Evolutionary conservation across 2,329 filamentous ascomycete genomes (phyloP).

Genomic region (Colletotrichum tofieldiae): DNA sequence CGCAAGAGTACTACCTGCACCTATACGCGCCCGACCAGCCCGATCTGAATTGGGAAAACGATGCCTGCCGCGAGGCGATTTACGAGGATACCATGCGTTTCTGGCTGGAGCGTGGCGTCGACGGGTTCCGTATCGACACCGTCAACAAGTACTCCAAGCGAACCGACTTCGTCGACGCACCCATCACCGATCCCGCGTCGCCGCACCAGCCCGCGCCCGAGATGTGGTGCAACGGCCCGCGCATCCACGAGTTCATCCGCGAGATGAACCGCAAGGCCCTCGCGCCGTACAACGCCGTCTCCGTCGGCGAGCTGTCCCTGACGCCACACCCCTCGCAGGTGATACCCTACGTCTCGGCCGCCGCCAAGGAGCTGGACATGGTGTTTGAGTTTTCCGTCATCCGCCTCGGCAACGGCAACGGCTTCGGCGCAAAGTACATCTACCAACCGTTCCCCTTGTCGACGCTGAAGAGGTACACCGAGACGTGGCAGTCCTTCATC

Average conservation of each 20-base stretch:
- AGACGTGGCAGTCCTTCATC: slow-evolving; percentile 66
- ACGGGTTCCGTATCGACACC: slow-evolving; percentile 78
- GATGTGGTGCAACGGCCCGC: slow-evolving; percentile 73
- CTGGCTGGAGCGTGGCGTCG: slow-evolving; percentile 79
- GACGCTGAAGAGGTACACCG: slow-evolving; percentile 60
- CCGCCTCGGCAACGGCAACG: slow-evolving; percentile 66
- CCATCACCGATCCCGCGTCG: slow-evolving; percentile 57
- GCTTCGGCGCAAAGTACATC: slow-evolving; percentile 62
- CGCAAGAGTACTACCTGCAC: slow-evolving; percentile 69
- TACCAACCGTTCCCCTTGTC: slow-evolving; percentile 65
- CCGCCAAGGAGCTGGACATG: slow-evolving; percentile 72
- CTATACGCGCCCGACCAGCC: slow-evolving; percentile 81
- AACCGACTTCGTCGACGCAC: slow-evolving; percentile 69
- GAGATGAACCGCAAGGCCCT: slow-evolving; percentile 72
- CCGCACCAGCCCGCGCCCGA: slow-evolving; percentile 61
- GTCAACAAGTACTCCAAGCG: slow-evolving; percentile 79
- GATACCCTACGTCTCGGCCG: slow-evolving; percentile 68
- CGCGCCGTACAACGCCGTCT: slow-evolving; percentile 70
- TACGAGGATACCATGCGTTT: slow-evolving; percentile 78
- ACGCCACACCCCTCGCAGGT: slow-evolving; percentile 68
- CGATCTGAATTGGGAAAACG: slow-evolving; percentile 84
- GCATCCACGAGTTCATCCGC: slow-evolving; percentile 73
- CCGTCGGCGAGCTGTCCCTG: slow-evolving; percentile 74
- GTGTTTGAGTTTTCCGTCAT: slow-evolving; percentile 73
- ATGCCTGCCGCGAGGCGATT: slow-evolving; percentile 75